Conservation (phyloP, 2,329 filamentous ascomycete species). For the Arthroderma uncinatum region DNA sequence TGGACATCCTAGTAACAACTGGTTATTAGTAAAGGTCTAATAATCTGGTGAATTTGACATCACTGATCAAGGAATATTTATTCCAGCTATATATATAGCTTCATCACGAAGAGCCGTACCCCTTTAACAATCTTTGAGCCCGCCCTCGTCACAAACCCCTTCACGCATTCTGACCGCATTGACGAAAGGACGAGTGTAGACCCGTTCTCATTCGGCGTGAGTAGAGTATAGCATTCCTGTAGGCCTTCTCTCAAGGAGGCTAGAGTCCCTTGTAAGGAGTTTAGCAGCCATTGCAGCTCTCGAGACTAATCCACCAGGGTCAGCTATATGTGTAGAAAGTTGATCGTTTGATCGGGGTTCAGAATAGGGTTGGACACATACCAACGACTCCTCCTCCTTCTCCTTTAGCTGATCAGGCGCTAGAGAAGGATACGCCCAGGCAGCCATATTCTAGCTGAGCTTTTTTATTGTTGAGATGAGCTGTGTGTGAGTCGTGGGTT, state of each 20-base stretch:
- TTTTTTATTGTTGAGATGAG: background rate
- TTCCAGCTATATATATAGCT: background rate
- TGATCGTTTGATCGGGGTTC: background rate
- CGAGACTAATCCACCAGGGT: no score
- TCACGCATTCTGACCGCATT: slow-evolving; percentile 74
- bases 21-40: background rate
- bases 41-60: background rate
- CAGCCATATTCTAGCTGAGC: slow-evolving; percentile 41
- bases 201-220: slow-evolving; percentile 73
- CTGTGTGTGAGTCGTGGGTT: background rate
- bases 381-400: slow-evolving; percentile 45
- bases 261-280: slow-evolving; percentile 50
- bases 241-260: slow-evolving; percentile 57
- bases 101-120: slow-evolving; percentile 41
- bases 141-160: slow-evolving; percentile 81
- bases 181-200: slow-evolving; percentile 85
- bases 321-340: no score
- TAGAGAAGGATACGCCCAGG: slow-evolving; percentile 50
- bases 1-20: slow-evolving; percentile 51
- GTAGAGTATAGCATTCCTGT: slow-evolving; percentile 76
- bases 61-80: background rate
- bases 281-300: slow-evolving; percentile 55
- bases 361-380: slow-evolving; percentile 18
- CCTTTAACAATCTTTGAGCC: slow-evolving; percentile 88
- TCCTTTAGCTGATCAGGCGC: slow-evolving; percentile 39